phyloP scores from a whole-genome alignment of 441 rosid genomes.

The Populus tomentosa region DNA sequence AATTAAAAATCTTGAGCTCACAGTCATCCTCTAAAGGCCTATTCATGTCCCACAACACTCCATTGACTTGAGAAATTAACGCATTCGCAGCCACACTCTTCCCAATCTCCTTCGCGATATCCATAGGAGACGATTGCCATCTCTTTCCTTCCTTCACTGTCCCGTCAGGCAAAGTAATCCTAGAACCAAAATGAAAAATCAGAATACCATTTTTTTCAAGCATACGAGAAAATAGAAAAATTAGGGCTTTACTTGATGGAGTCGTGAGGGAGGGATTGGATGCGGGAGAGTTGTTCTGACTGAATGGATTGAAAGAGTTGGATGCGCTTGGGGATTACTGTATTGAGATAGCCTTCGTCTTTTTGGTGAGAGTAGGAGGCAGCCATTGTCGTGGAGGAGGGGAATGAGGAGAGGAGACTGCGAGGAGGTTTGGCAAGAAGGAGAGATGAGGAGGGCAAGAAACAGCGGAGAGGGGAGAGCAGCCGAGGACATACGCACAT shows the following conservation, averaged over 20 bases:
- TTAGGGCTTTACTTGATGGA: constrained; percentile 52
- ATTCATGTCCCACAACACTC: constrained; percentile 81
- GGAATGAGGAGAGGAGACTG: constrained; percentile 22
- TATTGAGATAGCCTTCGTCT: constrained; percentile 59
- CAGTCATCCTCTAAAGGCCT: constrained; percentile 81
- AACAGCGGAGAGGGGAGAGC: not conserved
- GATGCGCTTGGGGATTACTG: constrained; percentile 69
- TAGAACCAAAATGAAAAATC: constrained; percentile 13
- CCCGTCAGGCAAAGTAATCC: constrained; percentile 72
- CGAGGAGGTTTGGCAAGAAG: constrained; percentile 10
- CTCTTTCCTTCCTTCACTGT: constrained; percentile 76
- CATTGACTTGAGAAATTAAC: constrained; percentile 70
- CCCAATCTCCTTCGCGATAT: constrained; percentile 61
- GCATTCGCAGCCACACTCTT: constrained; percentile 72
- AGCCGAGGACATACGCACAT: not conserved
- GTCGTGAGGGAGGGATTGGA: constrained; percentile 60
- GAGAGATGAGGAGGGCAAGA: not conserved
- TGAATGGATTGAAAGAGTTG: constrained; percentile 62
- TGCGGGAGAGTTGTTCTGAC: constrained; percentile 51
- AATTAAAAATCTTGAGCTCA: constrained; percentile 66
- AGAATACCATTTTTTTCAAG: not conserved
- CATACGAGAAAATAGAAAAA: not conserved
- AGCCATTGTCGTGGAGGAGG: constrained; percentile 34
- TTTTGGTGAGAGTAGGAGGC: constrained; percentile 32
- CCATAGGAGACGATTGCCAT: constrained; percentile 81